These are phyloP conservation scores for Gymnopus androsaceus DNA, from an alignment of 1,284 basidiomycete genomes.

Conservation along the genomic window DNA sequence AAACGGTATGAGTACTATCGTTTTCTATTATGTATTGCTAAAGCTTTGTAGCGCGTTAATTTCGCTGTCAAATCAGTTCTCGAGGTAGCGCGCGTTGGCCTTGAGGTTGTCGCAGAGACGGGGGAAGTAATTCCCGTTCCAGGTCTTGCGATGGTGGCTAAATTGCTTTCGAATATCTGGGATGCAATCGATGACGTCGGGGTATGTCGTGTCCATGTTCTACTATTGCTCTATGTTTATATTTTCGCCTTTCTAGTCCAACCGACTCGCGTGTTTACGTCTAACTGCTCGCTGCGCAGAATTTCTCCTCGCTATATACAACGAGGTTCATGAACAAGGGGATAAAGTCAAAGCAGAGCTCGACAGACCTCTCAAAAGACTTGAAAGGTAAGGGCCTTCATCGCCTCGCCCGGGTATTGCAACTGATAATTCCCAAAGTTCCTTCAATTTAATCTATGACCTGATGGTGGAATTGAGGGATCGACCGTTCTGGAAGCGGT, in stretches of 20 bases:
- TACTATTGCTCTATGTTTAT: background rate
- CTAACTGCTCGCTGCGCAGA: slow-evolving; percentile 16
- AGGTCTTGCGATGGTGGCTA: slow-evolving; percentile 12
- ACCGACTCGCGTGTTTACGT: slow-evolving; percentile 15
- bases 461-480: slow-evolving; percentile 7
- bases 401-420: background rate
- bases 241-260: slow-evolving; percentile 8
- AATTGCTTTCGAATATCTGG: slow-evolving; percentile 13
- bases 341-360: background rate
- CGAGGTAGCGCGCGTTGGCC: slow-evolving; percentile 2
- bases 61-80: slow-evolving; percentile 4
- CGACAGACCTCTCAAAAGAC: slow-evolving; percentile 2
- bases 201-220: slow-evolving; percentile 3
- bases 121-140: slow-evolving; percentile 15
- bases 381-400: slow-evolving; percentile 3
- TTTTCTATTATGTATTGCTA: background rate
- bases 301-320: slow-evolving; percentile 13
- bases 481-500: slow-evolving; percentile 14
- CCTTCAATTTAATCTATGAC: slow-evolving; percentile 8
- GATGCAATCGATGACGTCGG: slow-evolving; percentile 15
- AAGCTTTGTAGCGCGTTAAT: slow-evolving; percentile 5
- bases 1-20: background rate
- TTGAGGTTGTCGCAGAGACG: slow-evolving; percentile 9
- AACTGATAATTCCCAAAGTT: background rate
- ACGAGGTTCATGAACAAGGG: slow-evolving; percentile 9